Evolutionary conservation across 441 rosid genomes (phyloP).

Genomic region (Bruguiera hainesii): DNA sequence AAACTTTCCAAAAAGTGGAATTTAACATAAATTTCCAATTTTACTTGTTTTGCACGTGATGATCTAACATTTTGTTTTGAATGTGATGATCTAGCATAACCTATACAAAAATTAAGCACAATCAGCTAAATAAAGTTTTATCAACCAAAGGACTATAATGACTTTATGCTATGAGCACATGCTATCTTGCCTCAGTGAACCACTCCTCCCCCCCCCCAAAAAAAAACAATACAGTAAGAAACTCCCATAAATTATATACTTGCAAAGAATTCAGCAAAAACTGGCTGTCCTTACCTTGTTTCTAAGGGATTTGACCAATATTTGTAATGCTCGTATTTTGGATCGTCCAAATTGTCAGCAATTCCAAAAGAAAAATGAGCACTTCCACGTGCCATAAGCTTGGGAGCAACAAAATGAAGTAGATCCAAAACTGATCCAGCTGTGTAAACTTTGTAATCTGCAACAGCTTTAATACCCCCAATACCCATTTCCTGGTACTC

Average conservation of each 20-base stretch:
- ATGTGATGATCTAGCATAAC: neutral
- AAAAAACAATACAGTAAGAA: neutral
- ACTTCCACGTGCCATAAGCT: constrained; percentile 55
- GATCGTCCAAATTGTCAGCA: constrained; percentile 59
- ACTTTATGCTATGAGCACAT: no score
- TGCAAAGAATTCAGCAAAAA: neutral
- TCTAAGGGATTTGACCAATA: constrained; percentile 80
- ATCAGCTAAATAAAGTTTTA: neutral
- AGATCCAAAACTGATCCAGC: constrained; percentile 43
- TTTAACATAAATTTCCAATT: neutral
- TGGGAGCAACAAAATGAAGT: constrained; percentile 55
- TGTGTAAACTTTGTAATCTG: constrained; percentile 52
- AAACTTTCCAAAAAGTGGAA: neutral
- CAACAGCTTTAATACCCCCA: constrained; percentile 34
- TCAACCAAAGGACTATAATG: neutral
- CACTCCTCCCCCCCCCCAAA: neutral
- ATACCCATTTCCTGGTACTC: constrained; percentile 53
- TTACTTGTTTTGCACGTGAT: neutral
- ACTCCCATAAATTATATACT: neutral
- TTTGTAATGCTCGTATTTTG: constrained; percentile 50
- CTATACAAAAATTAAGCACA: neutral
- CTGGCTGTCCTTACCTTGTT: constrained; percentile 37
- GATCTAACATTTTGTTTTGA: neutral
- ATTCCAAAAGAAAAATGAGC: constrained; percentile 70
- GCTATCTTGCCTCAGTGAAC: neutral